Evolutionary conservation across 2,329 filamentous ascomycete species (phyloP).

Genomic region (Gnomoniopsis sp.): DNA sequence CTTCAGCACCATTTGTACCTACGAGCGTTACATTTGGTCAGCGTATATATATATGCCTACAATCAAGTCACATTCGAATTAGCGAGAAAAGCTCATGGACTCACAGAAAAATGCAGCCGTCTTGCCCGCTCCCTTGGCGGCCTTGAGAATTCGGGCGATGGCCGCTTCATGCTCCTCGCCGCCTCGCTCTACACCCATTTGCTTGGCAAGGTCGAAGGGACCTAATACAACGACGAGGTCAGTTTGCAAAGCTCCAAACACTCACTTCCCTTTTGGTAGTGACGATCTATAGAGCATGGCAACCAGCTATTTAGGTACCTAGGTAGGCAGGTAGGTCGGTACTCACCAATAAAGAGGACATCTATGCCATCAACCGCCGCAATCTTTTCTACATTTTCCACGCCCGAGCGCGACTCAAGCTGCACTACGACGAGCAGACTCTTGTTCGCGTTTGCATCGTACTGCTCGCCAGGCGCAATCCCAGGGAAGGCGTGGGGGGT

Average conservation of each 20-base stretch:
- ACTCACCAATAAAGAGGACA: slow-evolving; percentile 33
- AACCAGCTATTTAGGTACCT: too few relatives aligned
- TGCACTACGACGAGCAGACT: slow-evolving; percentile 33
- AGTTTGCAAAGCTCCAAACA: neutral
- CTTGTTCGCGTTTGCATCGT: slow-evolving; percentile 31
- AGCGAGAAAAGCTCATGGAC: slow-evolving; percentile 11
- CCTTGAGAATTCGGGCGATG: slow-evolving; percentile 32
- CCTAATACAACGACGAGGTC: slow-evolving; percentile 2
- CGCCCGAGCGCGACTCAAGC: slow-evolving; percentile 36
- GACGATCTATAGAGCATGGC: too few relatives aligned
- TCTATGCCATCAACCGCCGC: slow-evolving; percentile 37
- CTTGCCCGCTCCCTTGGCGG: slow-evolving; percentile 33
- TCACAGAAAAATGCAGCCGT: slow-evolving; percentile 39
- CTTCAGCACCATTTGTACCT: slow-evolving; percentile 33
- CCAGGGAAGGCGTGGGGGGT: slow-evolving; percentile 28
- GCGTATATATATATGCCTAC: neutral
- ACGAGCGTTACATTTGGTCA: neutral
- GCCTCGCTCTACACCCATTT: slow-evolving; percentile 31
- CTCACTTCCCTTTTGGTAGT: too few relatives aligned
- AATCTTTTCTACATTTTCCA: slow-evolving; percentile 41
- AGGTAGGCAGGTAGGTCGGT: too few relatives aligned
- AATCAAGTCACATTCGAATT: neutral
- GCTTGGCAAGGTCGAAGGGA: slow-evolving; percentile 32
- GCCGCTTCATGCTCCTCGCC: slow-evolving; percentile 36
- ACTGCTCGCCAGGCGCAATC: slow-evolving; percentile 22